Base-by-base conservation (phyloP, 306 rosid genomes). In the Lathyrus sativus region DNA sequence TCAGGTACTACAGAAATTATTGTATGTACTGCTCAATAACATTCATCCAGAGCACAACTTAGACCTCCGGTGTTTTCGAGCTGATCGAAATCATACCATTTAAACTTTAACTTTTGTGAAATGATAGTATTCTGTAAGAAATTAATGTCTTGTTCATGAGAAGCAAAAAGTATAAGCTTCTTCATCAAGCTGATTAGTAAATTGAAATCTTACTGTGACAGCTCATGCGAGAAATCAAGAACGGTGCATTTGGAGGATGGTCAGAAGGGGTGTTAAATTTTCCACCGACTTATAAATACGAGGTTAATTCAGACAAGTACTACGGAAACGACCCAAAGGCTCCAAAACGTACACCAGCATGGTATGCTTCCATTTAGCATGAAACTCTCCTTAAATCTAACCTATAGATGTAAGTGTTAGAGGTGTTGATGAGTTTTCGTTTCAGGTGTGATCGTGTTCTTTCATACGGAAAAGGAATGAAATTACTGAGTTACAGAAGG, bases 391-490 rank as follows among this genome's bases (percentile, higher is more conserved):
- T 41, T 43, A 61, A 46, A 64, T 62, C 45, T 31, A 5, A 28
- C 28, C 28, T 51, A 43, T 58, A 26, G 9, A 26, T 29, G 15
- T 69, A 24, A 17, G 58, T 49, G 37, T 29, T 35, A 42, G 33
- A 31, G 37, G 31, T 43, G 42, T 43, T 68, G 12, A 65, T 65
- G 69, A 73, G 28, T 75, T 45, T 46, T 60, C 42, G 37, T 79
- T 57, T 81, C 91, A 95, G 97, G 99, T 95, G 99, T 56, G 99
- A 90, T 74, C 96, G 97, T 13, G 77, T 95, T 76, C 95, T 95
- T 77, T 90, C 96, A 6, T 78, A 76, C 17, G 99, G 99, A 13
- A 89, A 85, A 60, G 96, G 95, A 62, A 73, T 95, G 86, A 90
- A 72, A 74, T 75, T 86, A 71, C 66, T 83, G 82, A 79, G 70